Evolutionary conservation across 176 grass and related monocot genomes (phyloP).

Genomic region (Tuctoria greenei): DNA sequence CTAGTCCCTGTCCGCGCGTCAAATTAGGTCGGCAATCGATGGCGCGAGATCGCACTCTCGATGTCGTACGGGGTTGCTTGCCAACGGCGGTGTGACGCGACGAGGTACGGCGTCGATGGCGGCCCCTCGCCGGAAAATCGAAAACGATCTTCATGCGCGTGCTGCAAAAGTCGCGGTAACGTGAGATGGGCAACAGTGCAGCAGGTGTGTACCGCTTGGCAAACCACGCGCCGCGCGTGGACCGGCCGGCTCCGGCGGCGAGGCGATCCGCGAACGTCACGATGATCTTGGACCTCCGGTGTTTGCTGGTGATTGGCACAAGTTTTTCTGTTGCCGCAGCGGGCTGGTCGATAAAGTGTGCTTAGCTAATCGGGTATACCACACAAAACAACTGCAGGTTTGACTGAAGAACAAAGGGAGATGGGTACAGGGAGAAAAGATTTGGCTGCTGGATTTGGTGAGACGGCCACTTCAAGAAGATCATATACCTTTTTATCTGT

Average conservation of each 20-base stretch:
- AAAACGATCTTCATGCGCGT: not conserved
- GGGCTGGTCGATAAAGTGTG: not conserved
- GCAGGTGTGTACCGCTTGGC: not conserved
- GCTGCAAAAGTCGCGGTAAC: not conserved
- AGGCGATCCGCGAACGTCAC: not conserved
- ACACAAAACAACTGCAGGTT: not conserved
- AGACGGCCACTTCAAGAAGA: no score
- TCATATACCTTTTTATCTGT: no score
- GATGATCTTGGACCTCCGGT: not conserved
- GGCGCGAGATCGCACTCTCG: not conserved
- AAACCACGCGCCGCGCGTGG: not conserved
- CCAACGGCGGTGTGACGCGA: not conserved
- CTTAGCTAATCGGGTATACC: no score
- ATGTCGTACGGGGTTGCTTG: not conserved
- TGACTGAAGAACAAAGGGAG: not conserved
- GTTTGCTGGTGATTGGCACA: not conserved
- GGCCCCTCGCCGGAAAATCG: conserved; percentile 16
- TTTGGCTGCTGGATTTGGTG: not conserved
- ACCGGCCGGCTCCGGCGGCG: not conserved
- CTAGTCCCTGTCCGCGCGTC: not conserved
- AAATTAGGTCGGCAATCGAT: not conserved
- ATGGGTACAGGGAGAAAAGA: not conserved
- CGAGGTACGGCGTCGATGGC: conserved; percentile 7
- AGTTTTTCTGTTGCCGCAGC: not conserved
- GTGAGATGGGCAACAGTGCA: not conserved